These are phyloP conservation scores for Alternaria arborescens DNA, from an alignment of 2,329 filamentous ascomycete species.

Conservation along the genomic window DNA sequence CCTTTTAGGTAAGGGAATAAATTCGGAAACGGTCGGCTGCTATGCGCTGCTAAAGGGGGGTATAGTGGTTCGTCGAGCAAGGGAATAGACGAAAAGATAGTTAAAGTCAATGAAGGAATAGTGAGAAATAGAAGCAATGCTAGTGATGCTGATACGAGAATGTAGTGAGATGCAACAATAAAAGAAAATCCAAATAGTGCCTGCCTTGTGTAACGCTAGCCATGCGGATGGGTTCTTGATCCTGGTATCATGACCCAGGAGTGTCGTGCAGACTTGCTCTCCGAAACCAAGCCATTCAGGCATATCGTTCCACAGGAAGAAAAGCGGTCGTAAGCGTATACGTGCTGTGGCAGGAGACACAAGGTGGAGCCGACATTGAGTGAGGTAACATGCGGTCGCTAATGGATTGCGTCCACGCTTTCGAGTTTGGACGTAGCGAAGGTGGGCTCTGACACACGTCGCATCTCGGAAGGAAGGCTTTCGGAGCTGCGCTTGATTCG, in stretches of 20 bases:
- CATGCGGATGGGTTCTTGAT: constrained; percentile 15
- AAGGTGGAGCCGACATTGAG: constrained; percentile 17
- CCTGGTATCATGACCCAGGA: constrained; percentile 25
- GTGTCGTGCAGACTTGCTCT: constrained; percentile 29
- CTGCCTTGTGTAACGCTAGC: constrained; percentile 22
- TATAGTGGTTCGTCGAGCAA: constrained; percentile 43
- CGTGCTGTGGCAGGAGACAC: constrained; percentile 20
- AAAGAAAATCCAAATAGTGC: constrained; percentile 25
- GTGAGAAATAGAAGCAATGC: constrained; percentile 34
- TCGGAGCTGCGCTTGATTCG: constrained; percentile 67
- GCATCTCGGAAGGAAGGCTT: constrained; percentile 43
- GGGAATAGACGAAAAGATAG: constrained; percentile 14
- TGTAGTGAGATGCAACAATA: constrained; percentile 23
- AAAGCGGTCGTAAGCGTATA: constrained; percentile 24
- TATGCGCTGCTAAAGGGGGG: constrained; percentile 35
- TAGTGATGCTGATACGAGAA: constrained; percentile 43
- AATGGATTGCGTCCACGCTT: constrained; percentile 42
- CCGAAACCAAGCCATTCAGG: constrained; percentile 21
- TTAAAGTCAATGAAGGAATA: constrained; percentile 10
- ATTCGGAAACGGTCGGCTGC: constrained; percentile 20
- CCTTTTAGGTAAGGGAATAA: constrained; percentile 39
- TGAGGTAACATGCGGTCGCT: constrained; percentile 15
- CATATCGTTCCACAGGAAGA: constrained; percentile 14
- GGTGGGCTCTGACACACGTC: constrained; percentile 48
- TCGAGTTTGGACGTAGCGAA: constrained; percentile 43